Evolutionary conservation across 2,329 filamentous ascomycete species (phyloP).

Genomic region (Macrophomina pseudophaseolina): DNA sequence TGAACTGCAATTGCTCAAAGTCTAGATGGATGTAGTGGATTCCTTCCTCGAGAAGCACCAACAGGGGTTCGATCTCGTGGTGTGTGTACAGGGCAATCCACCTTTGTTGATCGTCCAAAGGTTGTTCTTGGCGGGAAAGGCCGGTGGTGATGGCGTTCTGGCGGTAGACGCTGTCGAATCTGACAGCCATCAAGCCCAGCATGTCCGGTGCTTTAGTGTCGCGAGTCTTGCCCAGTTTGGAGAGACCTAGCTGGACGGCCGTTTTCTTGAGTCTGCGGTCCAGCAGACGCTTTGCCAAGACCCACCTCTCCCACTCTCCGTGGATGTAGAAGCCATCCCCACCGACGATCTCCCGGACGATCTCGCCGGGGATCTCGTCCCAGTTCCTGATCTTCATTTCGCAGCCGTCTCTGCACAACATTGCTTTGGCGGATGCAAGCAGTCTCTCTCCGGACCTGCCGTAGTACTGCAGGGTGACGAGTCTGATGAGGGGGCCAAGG

Average conservation of each 20-base stretch:
- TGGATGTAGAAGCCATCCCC: conserved; percentile 64
- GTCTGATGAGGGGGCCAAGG: conserved; percentile 55
- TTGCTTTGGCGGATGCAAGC: conserved; percentile 61
- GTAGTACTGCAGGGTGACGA: conserved; percentile 63
- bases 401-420: conserved; percentile 63
- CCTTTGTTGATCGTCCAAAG: conserved; percentile 51
- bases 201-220: conserved; percentile 54
- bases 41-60: conserved; percentile 62
- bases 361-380: conserved; percentile 63
- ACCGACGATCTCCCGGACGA: conserved; percentile 63
- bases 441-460: conserved; percentile 61
- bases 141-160: conserved; percentile 47
- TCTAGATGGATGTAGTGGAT: conserved; percentile 65
- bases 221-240: conserved; percentile 50
- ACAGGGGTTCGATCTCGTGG: conserved; percentile 59
- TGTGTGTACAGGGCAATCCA: conserved; percentile 60
- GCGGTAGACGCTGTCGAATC: conserved; percentile 59
- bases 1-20: conserved; percentile 63
- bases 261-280: conserved; percentile 56
- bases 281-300: conserved; percentile 59
- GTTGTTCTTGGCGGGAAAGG: conserved; percentile 30
- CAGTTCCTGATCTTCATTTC: conserved; percentile 60
- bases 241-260: conserved; percentile 55
- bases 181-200: conserved; percentile 56
- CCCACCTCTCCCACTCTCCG: conserved; percentile 64